A percentile compares a stretch with the other conserved stretches of the same genome.
phyloP scores from a whole-genome alignment of 768 basidiomycete genomes.

The Chalciporus pseudorubinellus region DNA sequence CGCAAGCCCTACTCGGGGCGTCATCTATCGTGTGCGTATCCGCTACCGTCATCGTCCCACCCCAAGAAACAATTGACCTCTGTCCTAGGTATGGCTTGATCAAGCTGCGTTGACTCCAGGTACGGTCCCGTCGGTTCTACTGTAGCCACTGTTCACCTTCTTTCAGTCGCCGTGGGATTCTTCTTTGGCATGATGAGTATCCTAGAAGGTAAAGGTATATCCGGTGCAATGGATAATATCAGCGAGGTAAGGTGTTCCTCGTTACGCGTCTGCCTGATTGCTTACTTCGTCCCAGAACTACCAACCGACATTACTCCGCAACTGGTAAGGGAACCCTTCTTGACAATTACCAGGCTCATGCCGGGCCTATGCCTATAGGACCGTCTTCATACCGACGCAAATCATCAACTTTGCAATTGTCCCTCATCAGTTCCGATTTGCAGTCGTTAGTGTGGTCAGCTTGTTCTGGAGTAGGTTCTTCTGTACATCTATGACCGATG shows the following conservation, averaged over 20 bases:
- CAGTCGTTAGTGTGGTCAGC: constrained; percentile 71
- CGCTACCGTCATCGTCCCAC: background rate
- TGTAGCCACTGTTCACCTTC: constrained; percentile 3
- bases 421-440: constrained; percentile 74
- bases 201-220: constrained; percentile 68
- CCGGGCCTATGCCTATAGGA: constrained; percentile 38
- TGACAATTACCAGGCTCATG: background rate
- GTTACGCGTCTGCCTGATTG: background rate
- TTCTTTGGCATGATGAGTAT: constrained; percentile 79
- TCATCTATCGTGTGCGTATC: constrained; percentile 58
- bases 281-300: constrained; percentile 50
- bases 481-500: background rate
- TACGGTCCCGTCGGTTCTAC: constrained; percentile 21
- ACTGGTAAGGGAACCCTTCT: constrained; percentile 50
- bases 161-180: constrained; percentile 42
- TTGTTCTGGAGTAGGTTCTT: constrained; percentile 74
- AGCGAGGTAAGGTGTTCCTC: constrained; percentile 25
- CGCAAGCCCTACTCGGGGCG: constrained; percentile 51
- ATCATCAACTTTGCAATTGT: constrained; percentile 75
- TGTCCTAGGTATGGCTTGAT: constrained; percentile 70
- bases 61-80: background rate
- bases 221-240: constrained; percentile 49
- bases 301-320: constrained; percentile 68
- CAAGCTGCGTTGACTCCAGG: constrained; percentile 77
- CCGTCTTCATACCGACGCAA: constrained; percentile 74